phyloP scores from a whole-genome alignment of 2,329 filamentous ascomycete species.

The Trichoderma pleuroti region DNA sequence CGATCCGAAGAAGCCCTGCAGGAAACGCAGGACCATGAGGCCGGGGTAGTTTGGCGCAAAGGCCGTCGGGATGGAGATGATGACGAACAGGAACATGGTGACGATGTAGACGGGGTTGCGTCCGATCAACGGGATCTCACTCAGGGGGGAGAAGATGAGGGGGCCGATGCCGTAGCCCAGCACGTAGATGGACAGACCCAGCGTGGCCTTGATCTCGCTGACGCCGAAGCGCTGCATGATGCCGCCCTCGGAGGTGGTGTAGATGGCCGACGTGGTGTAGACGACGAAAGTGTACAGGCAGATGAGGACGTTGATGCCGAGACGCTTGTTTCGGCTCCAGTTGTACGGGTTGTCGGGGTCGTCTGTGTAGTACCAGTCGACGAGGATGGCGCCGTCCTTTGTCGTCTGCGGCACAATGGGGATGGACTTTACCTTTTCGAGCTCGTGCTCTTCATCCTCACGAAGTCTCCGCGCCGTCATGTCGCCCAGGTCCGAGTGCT shows the following conservation, averaged over 20 bases:
- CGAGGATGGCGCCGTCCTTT: constrained; percentile 48
- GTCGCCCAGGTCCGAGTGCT: constrained; percentile 14
- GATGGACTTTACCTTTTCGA: constrained; percentile 45
- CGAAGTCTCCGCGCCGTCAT: constrained; percentile 2
- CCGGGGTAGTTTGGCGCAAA: constrained; percentile 61
- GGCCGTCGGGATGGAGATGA: constrained; percentile 62
- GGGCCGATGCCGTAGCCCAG: constrained; percentile 62
- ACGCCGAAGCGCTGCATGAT: constrained; percentile 54
- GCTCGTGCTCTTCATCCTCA: constrained; percentile 32
- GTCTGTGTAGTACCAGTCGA: constrained; percentile 54
- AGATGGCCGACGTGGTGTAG: constrained; percentile 49
- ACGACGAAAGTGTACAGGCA: constrained; percentile 60
- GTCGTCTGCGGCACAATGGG: constrained; percentile 48
- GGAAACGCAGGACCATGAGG: constrained; percentile 60
- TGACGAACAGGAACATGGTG: constrained; percentile 65
- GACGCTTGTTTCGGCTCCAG: constrained; percentile 45
- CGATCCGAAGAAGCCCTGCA: constrained; percentile 64
- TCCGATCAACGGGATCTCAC: constrained; percentile 64
- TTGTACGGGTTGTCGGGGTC: constrained; percentile 55
- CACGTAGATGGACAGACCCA: constrained; percentile 61
- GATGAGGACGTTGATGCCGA: constrained; percentile 42
- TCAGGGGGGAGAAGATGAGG: constrained; percentile 62
- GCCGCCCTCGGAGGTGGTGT: constrained; percentile 43
- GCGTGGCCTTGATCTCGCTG: constrained; percentile 46
- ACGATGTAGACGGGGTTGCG: constrained; percentile 65